Evolutionary conservation across 495 filamentous ascomycete genomes (phyloP), one percentile per base, ranked within the genome.

Genomic region (Penicillium atrosanguineum): DNA sequence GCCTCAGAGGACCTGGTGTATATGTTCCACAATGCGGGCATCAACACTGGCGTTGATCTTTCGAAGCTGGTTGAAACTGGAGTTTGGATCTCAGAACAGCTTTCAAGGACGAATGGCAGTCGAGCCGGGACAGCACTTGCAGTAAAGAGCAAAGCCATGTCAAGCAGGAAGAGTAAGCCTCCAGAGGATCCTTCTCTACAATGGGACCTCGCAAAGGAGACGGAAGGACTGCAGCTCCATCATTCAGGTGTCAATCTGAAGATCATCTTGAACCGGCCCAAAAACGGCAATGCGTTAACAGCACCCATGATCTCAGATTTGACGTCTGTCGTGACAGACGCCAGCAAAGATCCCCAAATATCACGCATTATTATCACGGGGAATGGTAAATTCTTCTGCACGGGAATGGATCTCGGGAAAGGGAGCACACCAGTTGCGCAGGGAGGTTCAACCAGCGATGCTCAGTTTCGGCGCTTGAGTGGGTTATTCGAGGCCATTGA

Each of bases 1-100:
- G 65, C 73, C 2, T 70, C 69, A 0, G 74, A 76, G 44, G 73
- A 74, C 38, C 16, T 79, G 19, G 74, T 72, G 1, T 65, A 68
- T 28, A 71, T 73, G 59, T 73, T 79, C 21, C 58, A 76, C 6
- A 64, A 64, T 15, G 65, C 63, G 0, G 74, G 73, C 0, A 57
- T 79, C 18, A 39, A 55, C 4, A 77, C 76, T 0, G 73, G 71
- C 0, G 57, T 79, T 20, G 60, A 77, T 52, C 52, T 77, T 1
- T 1, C 54, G 0, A 58, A 62, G 37, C 48, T 79, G 1, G 61
- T 60, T 14, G 60, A 63, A 11, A 71, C 60, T 1, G 75, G 73
- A 0, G 46, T 47, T 3, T 78, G 75, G 75, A 73, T 78, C 11
- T 76, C 70, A 4, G 20, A 59, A 9, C 47, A 63, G 6, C 57